Evolutionary conservation across 2,329 filamentous ascomycete genomes (phyloP).

Genomic region (Sporothrix curviconia): DNA sequence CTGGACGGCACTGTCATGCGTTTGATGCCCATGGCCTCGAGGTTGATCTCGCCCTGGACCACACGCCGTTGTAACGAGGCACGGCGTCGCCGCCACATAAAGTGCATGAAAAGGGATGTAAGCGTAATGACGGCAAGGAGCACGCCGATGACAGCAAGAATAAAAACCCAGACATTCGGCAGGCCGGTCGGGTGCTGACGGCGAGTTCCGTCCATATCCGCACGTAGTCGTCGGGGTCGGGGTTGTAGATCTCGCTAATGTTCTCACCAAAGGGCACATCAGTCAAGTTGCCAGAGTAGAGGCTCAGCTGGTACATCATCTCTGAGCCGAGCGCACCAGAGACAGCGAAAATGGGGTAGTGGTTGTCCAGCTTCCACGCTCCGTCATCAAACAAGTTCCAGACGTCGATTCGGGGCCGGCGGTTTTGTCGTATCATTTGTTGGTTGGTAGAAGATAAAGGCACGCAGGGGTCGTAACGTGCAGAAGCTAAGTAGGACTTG

Average conservation of each 20-base stretch:
- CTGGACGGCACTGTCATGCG: slow-evolving; percentile 67
- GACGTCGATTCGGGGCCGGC: slow-evolving; percentile 50
- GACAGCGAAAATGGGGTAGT: slow-evolving; percentile 78
- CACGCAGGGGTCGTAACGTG: slow-evolving; percentile 52
- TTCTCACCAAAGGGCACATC: slow-evolving; percentile 51
- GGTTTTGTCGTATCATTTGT: slow-evolving; percentile 53
- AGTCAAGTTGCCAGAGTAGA: slow-evolving; percentile 71
- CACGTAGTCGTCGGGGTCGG: slow-evolving; percentile 52
- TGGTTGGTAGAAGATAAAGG: slow-evolving; percentile 57
- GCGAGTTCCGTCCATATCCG: slow-evolving; percentile 52
- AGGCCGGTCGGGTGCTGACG: slow-evolving; percentile 44
- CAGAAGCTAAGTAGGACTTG: slow-evolving; percentile 59
- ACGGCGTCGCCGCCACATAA: slow-evolving; percentile 66
- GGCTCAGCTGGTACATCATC: slow-evolving; percentile 64
- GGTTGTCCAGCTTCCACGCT: slow-evolving; percentile 63
- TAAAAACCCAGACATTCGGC: slow-evolving; percentile 76
- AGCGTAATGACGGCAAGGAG: slow-evolving; percentile 60
- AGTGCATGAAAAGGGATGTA: slow-evolving; percentile 68
- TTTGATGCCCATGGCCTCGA: slow-evolving; percentile 81
- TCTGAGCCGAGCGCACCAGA: slow-evolving; percentile 58
- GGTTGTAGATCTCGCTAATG: slow-evolving; percentile 48
- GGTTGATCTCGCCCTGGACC: slow-evolving; percentile 69
- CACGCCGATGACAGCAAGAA: slow-evolving; percentile 63
- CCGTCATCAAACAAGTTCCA: slow-evolving; percentile 68
- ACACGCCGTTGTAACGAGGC: slow-evolving; percentile 63